Percentiles rank a stretch among this genome's conserved stretches.
Conservation (phyloP, 2,329 filamentous ascomycete genomes). For the Diaporthe ampelina region DNA sequence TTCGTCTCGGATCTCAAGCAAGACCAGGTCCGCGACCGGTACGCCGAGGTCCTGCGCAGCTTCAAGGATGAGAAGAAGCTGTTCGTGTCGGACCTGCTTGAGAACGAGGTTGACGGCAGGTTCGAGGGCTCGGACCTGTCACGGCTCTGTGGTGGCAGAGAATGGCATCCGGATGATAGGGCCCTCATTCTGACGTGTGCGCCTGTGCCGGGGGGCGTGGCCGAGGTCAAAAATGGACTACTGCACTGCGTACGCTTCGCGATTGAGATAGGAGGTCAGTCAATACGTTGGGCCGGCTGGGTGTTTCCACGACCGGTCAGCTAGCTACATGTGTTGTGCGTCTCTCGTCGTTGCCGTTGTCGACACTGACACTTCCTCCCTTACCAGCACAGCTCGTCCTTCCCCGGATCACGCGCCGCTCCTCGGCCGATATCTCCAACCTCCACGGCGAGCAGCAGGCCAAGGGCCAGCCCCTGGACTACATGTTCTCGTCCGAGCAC, state of each 20-base stretch:
- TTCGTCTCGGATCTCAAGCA: constrained; percentile 45
- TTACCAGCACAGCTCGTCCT: constrained; percentile 54
- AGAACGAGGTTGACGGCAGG: constrained; percentile 50
- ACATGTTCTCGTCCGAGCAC: constrained; percentile 53
- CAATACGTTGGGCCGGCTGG: constrained; percentile 42
- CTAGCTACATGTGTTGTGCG: background rate
- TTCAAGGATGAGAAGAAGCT: constrained; percentile 51
- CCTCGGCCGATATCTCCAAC: constrained; percentile 48
- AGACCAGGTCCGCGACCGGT: constrained; percentile 40
- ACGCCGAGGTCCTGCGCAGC: constrained; percentile 46
- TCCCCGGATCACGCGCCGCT: constrained; percentile 52
- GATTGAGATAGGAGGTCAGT: constrained; percentile 60
- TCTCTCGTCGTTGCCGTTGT: background rate
- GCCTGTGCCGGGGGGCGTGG: constrained; percentile 58
- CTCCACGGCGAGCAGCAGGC: constrained; percentile 46
- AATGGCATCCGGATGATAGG: constrained; percentile 51
- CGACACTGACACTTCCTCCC: background rate
- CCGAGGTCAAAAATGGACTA: constrained; percentile 59
- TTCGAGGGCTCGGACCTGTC: constrained; percentile 51
- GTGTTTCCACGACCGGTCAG: background rate
- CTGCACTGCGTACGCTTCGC: constrained; percentile 61
- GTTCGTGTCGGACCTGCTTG: constrained; percentile 53
- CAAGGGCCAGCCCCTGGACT: constrained; percentile 49
- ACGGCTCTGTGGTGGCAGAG: constrained; percentile 53
- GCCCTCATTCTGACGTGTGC: constrained; percentile 60